Evolutionary conservation across 352 stramenopile genomes (phyloP).

Genomic region (Ophiocytium majus): DNA sequence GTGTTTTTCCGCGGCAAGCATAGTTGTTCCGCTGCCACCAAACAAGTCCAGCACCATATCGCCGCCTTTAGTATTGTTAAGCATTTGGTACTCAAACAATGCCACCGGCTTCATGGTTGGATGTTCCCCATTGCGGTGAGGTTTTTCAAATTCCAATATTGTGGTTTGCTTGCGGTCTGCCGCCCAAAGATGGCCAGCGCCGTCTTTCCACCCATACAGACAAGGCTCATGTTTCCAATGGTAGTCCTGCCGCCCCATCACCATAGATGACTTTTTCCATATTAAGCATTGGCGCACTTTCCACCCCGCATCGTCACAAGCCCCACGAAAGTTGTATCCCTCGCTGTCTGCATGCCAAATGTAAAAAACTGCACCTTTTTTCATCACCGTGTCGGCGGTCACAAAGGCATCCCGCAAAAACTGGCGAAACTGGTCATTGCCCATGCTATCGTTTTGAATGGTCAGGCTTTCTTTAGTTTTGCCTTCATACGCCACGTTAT

Average conservation of each 20-base stretch:
- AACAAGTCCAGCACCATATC: not conserved
- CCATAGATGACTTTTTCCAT: not conserved
- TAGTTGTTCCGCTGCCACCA: not conserved
- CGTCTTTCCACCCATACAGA: not conserved
- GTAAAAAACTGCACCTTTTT: not conserved
- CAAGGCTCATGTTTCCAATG: not conserved
- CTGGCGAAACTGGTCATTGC: not conserved
- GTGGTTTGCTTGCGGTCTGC: not conserved
- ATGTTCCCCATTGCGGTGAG: not conserved
- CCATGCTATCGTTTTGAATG: not conserved
- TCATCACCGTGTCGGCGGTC: not conserved
- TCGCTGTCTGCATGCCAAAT: not conserved
- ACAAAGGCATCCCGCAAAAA: not conserved
- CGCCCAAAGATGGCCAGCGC: not conserved
- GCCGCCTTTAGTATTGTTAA: not conserved
- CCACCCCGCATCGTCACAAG: not conserved
- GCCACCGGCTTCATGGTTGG: slow-evolving; percentile 14
- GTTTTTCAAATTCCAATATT: not conserved
- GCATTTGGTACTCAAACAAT: not conserved
- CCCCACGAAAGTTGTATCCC: not conserved
- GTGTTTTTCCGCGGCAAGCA: not conserved
- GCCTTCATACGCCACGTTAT: not conserved
- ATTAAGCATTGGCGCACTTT: not conserved
- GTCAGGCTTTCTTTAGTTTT: not conserved
- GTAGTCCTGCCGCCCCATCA: slow-evolving; percentile 8